Evolutionary conservation across 306 rosid genomes (phyloP), one percentile per base, ranked within the genome.

Genomic region (Vigna angularis): DNA sequence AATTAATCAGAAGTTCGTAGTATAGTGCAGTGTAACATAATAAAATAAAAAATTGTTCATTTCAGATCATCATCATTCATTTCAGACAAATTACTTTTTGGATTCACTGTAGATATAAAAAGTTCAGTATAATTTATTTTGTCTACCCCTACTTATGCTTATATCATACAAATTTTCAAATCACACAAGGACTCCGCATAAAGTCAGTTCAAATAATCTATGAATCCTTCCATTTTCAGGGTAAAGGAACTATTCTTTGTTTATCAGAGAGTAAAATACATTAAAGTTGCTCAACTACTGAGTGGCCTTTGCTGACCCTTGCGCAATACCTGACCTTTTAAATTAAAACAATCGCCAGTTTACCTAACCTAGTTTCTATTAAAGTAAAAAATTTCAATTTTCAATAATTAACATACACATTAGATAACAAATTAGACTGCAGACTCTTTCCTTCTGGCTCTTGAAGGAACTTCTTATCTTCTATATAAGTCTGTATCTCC

Each of bases 401-500:
- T 66, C 12, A 77, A 55, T 3, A 53, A n/a, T 36, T 24, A 53
- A 53, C 9, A 10, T 3, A 17, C 61, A 6, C 73, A 53, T 66
- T 81, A 26, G 93, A 93, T 61, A 86, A 77, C 82, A 89, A 83
- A 68, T 87, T 34, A 78, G 86, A 68, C 75, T 85, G 88, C 77
- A 92, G 53, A 20, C 66, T 67, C 77, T 62, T 73, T 73, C 83
- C 83, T 78, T 78, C 80, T 78, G 86, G 86, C 49, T 78, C 73
- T 61, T 40, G 52, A 72, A 84, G 92, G 68, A 85, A 92, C 75
- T 73, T 68, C 26, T 72, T 79, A 63, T 90, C 92, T 78, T 88
- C 87, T 62, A 94, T 80, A 73, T 92, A 94, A 47, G 94, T 51
- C 34, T 89, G 88, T 62, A 93, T 85, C 71, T 82, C 82, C 18